Evolutionary conservation across 1,139 yeast genomes (phyloP), one percentile per base, ranked within the genome.

Genomic region (Saccharomyces hybrid): DNA sequence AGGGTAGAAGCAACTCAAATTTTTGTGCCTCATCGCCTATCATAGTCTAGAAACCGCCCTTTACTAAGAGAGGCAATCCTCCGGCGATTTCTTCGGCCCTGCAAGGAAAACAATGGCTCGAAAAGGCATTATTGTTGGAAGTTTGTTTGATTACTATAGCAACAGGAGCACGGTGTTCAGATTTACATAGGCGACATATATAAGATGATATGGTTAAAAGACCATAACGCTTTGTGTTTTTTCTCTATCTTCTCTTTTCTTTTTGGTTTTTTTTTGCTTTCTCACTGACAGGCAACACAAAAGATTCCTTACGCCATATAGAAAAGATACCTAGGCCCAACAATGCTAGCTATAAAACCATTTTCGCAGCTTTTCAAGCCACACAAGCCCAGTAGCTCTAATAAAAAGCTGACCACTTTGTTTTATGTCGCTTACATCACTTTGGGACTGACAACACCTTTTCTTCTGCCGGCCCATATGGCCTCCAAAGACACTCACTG

Each of bases 361-460:
- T 38, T 38, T 9, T 38, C 44, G 11, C 44, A 16, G 13, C n/a
- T 38, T 38, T 38, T 13, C 16, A 14, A 9, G 32, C 44, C 25
- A 14, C 41, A 19, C 48, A 34, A 31, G 31, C 25, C 16, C 2
- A 26, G 16, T 5, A 23, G 5, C 16, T 31, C 16, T 27, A 42
- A 42, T 13, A 13, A 50, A 25, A 16, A 42, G 8, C 31, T 46
- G 11, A 52, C 32, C 1, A 49, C 47, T 26, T 32, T 26, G 16
- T 38, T 38, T 3, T 38, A 60, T 46, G 49, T 60, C 47, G 52
- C 53, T 19, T 68, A 68, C 55, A 52, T 68, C 28, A 57, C 66
- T 23, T 47, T 68, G 41, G 65, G 68, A 29, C 54, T 68, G 34
- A 60, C 67, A 26, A 34, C 64, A 32, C 72, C 72, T 5, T 68